phyloP scores from a whole-genome alignment of 176 grass and related monocot genomes.

The Themeda triandra region DNA sequence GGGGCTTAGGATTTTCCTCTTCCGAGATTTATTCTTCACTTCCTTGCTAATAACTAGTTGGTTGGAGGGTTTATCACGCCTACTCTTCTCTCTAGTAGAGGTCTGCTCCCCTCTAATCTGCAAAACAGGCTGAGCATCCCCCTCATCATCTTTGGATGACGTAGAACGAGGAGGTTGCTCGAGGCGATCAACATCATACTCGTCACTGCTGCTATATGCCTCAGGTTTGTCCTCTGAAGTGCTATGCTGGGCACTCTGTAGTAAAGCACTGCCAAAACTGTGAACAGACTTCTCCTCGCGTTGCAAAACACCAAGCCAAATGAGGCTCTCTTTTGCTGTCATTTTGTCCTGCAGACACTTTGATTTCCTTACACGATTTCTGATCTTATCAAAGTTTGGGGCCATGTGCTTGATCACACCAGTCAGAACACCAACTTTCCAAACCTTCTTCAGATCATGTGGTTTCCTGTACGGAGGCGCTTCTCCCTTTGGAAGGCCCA shows the following conservation, averaged over 20 bases:
- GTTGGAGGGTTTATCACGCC: not conserved
- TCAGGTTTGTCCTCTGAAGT: conserved; percentile 38
- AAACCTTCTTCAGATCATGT: conserved; percentile 66
- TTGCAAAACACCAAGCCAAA: conserved; percentile 74
- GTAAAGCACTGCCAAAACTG: conserved; percentile 30
- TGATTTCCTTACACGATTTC: conserved; percentile 37
- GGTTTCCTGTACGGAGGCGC: conserved; percentile 50
- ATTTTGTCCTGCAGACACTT: conserved; percentile 68
- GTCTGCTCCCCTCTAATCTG: conserved; percentile 14
- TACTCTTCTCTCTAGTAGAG: conserved; percentile 5
- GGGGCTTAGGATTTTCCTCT: conserved; percentile 7
- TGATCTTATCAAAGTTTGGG: conserved; percentile 50
- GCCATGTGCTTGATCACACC: conserved; percentile 59
- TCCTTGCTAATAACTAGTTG: conserved; percentile 24
- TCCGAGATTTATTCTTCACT: not conserved
- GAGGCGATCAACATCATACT: conserved; percentile 60
- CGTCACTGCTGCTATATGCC: conserved; percentile 47
- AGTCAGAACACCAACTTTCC: conserved; percentile 55
- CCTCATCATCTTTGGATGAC: conserved; percentile 55
- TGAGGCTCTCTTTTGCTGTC: conserved; percentile 71
- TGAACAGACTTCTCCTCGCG: conserved; percentile 51
- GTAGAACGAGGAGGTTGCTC: conserved; percentile 46
- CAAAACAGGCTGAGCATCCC: conserved; percentile 19
- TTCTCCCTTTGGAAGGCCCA: conserved; percentile 30
- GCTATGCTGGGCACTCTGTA: conserved; percentile 26